phyloP scores from a whole-genome alignment of 2,329 filamentous ascomycete species.

The Pseudogymnoascus sp. region DNA sequence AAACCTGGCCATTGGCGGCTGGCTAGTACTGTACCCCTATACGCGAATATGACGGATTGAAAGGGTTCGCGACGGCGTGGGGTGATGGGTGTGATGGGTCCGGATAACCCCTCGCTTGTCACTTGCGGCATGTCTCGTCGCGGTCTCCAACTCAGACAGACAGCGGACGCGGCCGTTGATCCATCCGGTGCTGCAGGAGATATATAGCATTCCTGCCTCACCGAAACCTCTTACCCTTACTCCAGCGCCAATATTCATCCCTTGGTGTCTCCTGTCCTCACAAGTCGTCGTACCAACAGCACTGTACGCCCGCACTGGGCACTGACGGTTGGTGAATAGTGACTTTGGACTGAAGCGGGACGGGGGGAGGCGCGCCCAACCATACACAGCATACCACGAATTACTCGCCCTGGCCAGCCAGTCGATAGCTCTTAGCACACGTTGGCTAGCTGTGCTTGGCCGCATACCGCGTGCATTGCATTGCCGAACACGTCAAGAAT shows the following conservation, averaged over 20 bases:
- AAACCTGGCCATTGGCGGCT: background rate
- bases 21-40: background rate
- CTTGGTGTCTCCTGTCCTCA: background rate
- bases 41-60: background rate
- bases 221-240: background rate
- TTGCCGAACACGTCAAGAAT: constrained; percentile 1
- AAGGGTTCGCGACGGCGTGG: background rate
- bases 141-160: background rate
- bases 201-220: background rate
- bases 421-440: background rate
- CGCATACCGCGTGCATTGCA: background rate
- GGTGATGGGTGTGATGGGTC: background rate
- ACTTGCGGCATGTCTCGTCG: background rate
- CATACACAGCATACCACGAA: constrained; percentile 1
- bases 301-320: background rate
- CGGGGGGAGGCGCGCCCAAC: background rate
- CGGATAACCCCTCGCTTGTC: background rate
- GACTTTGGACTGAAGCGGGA: background rate
- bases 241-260: background rate
- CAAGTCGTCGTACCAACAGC: background rate
- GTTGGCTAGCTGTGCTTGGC: background rate
- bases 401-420: background rate
- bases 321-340: background rate
- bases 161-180: background rate
- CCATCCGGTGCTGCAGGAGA: background rate